These are phyloP conservation scores for Urostyla sp. DNA, from an alignment of 73 alveolate genomes.

Conservation along the genomic window DNA sequence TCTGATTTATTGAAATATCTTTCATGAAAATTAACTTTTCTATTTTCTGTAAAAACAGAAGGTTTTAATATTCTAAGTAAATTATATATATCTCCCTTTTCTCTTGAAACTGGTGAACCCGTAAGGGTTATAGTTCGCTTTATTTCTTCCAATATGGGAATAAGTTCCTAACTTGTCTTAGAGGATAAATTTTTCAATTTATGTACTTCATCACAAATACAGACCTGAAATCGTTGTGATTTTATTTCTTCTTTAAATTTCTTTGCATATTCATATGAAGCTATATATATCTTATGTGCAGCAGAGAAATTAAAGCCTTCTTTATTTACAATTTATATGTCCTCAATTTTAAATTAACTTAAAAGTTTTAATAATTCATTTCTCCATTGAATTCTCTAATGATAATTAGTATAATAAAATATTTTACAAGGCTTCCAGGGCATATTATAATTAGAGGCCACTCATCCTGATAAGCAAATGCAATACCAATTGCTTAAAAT, in stretches of 20 bases:
- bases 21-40: neutral
- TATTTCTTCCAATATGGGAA: neutral
- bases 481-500: conserved; percentile 84
- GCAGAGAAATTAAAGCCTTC: neutral
- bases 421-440: conserved; percentile 72
- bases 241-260: neutral
- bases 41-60: neutral
- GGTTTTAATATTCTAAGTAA: neutral
- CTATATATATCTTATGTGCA: neutral
- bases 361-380: conserved; percentile 3
- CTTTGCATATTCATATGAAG: neutral
- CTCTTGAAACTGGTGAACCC: neutral
- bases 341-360: no score
- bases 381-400: neutral
- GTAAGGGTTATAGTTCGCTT: neutral
- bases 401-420: neutral
- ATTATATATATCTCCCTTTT: neutral
- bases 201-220: neutral
- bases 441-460: conserved; percentile 94
- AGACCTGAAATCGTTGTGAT: neutral
- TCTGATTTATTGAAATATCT: neutral
- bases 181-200: neutral
- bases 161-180: neutral
- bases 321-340: neutral
- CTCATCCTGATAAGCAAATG: conserved; percentile 78